phyloP scores from a whole-genome alignment of 768 basidiomycete species.

The Trametes cinnabarina region DNA sequence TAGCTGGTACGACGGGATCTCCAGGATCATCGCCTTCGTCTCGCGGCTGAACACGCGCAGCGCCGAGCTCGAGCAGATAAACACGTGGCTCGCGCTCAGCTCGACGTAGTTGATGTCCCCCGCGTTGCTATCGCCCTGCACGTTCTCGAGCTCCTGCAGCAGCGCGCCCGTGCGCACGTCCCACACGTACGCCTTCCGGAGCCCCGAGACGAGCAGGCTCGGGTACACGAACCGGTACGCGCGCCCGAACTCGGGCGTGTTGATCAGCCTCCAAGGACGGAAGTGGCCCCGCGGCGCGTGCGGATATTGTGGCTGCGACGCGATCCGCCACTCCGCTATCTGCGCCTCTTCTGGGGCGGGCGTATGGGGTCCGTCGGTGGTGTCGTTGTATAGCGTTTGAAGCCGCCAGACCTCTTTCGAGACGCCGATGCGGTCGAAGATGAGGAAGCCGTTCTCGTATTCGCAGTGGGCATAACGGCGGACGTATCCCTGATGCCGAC shows the following conservation, averaged over 20 bases:
- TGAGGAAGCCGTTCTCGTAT: slow-evolving; percentile 66
- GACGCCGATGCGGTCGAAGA: slow-evolving; percentile 60
- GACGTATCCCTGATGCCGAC: slow-evolving; percentile 44
- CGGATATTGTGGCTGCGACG: slow-evolving; percentile 21
- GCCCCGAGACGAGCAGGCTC: slow-evolving; percentile 51
- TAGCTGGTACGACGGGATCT: slow-evolving; percentile 23
- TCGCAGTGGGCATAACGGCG: slow-evolving; percentile 65
- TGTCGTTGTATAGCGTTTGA: slow-evolving; percentile 21
- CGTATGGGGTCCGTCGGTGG: not conserved
- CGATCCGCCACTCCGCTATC: slow-evolving; percentile 23
- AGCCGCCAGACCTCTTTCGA: slow-evolving; percentile 72
- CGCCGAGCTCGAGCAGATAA: slow-evolving; percentile 50
- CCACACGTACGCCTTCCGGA: slow-evolving; percentile 53
- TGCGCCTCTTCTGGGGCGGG: slow-evolving; percentile 26
- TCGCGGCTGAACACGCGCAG: slow-evolving; percentile 56
- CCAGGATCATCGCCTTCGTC: slow-evolving; percentile 43
- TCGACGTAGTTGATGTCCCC: slow-evolving; percentile 64
- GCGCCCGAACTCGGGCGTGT: slow-evolving; percentile 39
- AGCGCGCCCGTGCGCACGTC: slow-evolving; percentile 53
- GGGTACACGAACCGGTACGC: slow-evolving; percentile 74
- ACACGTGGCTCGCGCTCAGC: slow-evolving; percentile 52
- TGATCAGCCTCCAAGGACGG: slow-evolving; percentile 58
- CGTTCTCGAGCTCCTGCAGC: slow-evolving; percentile 46
- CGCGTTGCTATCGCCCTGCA: slow-evolving; percentile 32
- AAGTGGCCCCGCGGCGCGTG: slow-evolving; percentile 48